A percentile compares a stretch with the other conserved stretches of the same genome.
Evolutionary conservation across 2,329 filamentous ascomycete species (phyloP).

Genomic region (Iodosphaeria phyllophila): DNA sequence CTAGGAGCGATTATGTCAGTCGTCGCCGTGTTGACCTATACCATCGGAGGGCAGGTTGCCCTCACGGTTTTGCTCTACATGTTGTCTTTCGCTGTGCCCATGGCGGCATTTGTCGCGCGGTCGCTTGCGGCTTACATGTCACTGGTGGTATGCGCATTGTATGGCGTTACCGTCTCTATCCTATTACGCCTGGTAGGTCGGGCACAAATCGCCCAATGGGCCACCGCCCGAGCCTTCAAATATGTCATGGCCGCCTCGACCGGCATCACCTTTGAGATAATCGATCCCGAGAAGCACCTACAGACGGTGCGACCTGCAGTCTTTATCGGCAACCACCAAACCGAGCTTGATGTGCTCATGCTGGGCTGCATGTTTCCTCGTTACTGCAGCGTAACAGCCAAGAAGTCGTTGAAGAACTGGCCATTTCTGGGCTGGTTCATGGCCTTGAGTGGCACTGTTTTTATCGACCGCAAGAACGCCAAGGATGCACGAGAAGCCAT

Average conservation of each 20-base stretch:
- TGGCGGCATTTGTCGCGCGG: constrained; percentile 51
- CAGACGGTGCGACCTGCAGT: constrained; percentile 59
- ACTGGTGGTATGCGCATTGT: constrained; percentile 41
- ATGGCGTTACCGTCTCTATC: constrained; percentile 60
- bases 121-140: constrained; percentile 45
- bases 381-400: constrained; percentile 86
- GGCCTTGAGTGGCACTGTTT: constrained; percentile 71
- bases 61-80: constrained; percentile 39
- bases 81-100: constrained; percentile 36
- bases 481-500: constrained; percentile 73
- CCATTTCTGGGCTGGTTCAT: constrained; percentile 95
- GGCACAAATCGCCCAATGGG: constrained; percentile 70
- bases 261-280: constrained; percentile 60
- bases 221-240: constrained; percentile 62
- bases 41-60: constrained; percentile 30
- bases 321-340: constrained; percentile 90
- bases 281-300: constrained; percentile 46
- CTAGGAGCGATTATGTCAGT: too few species aligned
- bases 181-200: constrained; percentile 52
- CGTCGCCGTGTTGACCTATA: constrained; percentile 17
- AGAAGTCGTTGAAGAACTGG: constrained; percentile 59
- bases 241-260: constrained; percentile 56
- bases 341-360: constrained; percentile 86
- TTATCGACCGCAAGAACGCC: constrained; percentile 81
- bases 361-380: constrained; percentile 76